Base-by-base conservation (phyloP, 1,284 basidiomycete species). In the Apiotrichum gracile region DNA sequence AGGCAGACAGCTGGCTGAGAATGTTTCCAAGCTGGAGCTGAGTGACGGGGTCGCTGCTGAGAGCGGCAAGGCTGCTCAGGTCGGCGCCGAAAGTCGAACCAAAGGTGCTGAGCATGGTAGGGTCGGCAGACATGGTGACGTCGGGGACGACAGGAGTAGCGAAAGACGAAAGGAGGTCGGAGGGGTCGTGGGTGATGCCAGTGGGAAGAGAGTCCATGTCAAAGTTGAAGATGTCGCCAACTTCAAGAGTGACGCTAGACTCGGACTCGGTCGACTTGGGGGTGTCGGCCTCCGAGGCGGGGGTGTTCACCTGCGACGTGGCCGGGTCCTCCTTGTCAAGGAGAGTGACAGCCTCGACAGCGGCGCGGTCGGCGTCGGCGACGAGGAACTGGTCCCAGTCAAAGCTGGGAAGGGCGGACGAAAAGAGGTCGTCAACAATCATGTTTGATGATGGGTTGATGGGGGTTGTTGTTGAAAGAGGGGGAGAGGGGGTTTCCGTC, bases 251-350 rank as follows among this genome's bases (percentile, higher is more conserved):
- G 25, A 57, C 60, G 38, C 64, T 65, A 52, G 63, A 62, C 52
- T 69, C 64, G 2, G 68, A 70, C 57, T 69, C 67, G 51, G 65
- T 68, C 24, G 66, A 67, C 33, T 52, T 51, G 41, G 55, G 54
- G 19, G 58, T 40, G 51, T 57, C 35, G 22, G 40, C 44, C 24
- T 48, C 54, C 21, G 57, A 59, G 12, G 54, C 54, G 14, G 57
- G 57, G 9, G 57, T 42, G 39, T 34, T 34, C 7, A 46, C 35
- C 40, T 49, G 47, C 19, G 52, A 53, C 12, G 49, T 22, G 9
- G 54, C 51, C 12, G 49, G 52, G 4, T 46, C 43, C 39, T 50
- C 48, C 40, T 50, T 43, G 38, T 50, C 47, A n/a, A 26, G 16
- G 25, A 41, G 41, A 25, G 40, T 40, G 34, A 40, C 54, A 21